Base-by-base conservation (phyloP, 345 rosid species). In the Excoecaria agallocha region DNA sequence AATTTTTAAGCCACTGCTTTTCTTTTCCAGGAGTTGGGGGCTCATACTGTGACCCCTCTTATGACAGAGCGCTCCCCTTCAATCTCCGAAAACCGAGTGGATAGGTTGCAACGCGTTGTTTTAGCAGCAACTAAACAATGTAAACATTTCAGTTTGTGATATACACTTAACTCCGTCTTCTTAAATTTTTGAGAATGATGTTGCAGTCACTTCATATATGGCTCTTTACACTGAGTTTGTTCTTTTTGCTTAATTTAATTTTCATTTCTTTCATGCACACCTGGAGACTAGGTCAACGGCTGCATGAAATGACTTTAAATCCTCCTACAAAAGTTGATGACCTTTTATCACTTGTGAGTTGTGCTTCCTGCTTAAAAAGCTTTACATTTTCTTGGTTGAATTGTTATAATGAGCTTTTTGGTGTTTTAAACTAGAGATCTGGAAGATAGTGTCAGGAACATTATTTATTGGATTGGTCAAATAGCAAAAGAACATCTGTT, bases 71-170 rank as follows among this genome's bases (percentile, higher is more conserved):
- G 85, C 30, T 92, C 96, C 61, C 82, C 83, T 74, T 68, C 87
- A 61, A 85, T 95, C 78, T 91, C 99, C 57, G 96, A 89, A 71
- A 91, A 89, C 50, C 77, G 98, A 45, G 87, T 84, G 50, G 92
- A 90, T 57, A 88, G 98, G 81, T 74, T 89, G 74, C 82, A 87
- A 59, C 95, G 97, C 46, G 89, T 92, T 76, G 86, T 89, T 80
- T 83, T 89, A 69, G 98, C 97, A 50, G 97, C 97, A 12, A 80
- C 89, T 71, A 92, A 94, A 80, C 97, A 94, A 79, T 88, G 97
- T 91, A 87, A 84, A 80, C 6, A 9, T 37, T 60, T 56, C 35
- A 64, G 3, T 51, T 65, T 35, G n/a, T 35, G 8, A 41, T 58
- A 15, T 10, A 3, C 50, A 17, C 51, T 5, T 12, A 54, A 3